Percentiles rank a stretch among this genome's conserved stretches.
Conservation (phyloP, 768 basidiomycete genomes). For the Crucibulum laeve region DNA sequence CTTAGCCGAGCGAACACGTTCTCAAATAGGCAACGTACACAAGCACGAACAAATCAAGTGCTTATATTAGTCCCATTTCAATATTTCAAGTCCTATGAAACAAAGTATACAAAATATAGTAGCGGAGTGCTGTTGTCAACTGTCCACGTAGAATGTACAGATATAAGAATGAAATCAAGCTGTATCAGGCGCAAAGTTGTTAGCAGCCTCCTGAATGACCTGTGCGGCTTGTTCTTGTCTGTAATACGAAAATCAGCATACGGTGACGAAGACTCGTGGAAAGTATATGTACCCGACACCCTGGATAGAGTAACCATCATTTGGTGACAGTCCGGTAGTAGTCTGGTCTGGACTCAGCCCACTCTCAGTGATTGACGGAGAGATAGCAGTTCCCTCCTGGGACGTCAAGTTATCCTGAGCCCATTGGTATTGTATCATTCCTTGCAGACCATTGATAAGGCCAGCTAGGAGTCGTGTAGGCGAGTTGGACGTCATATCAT, state of each 20-base stretch:
- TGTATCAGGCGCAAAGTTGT: constrained; percentile 26
- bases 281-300: constrained; percentile 30
- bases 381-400: constrained; percentile 40
- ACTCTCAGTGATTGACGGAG: constrained; percentile 25
- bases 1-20: too few species aligned
- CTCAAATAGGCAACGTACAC: too few species aligned
- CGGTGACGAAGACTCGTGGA: neutral
- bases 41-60: too few species aligned
- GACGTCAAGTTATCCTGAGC: constrained; percentile 47
- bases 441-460: constrained; percentile 32
- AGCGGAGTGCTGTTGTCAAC: neutral
- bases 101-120: too few species aligned
- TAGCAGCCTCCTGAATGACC: constrained; percentile 15
- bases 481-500: neutral
- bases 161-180: constrained; percentile 2
- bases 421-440: constrained; percentile 57
- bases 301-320: constrained; percentile 56
- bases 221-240: neutral
- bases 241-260: neutral
- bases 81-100: too few species aligned
- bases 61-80: too few species aligned
- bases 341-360: constrained; percentile 20
- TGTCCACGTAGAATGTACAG: neutral
- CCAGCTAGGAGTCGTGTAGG: constrained; percentile 27
- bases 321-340: constrained; percentile 50